Evolutionary conservation across 1,284 basidiomycete species (phyloP), one percentile per base, ranked within the genome.

Genomic region (Apiotrichum porosum): DNA sequence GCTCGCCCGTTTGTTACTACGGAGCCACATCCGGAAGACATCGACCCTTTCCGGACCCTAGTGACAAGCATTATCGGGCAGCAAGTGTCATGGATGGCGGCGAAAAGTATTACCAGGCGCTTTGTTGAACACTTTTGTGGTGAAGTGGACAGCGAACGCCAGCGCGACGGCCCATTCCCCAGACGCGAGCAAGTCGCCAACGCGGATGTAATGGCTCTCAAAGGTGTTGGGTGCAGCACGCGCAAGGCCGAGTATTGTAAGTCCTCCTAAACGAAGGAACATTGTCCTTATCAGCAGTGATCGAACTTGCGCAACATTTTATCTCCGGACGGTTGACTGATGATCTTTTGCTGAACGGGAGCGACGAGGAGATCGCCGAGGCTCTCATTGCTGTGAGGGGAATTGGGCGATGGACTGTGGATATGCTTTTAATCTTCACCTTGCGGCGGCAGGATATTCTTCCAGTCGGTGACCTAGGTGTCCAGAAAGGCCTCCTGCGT

Each of bases 61-160:
- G 79, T 80, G 28, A 81, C 79, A 2, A 83, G 81, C 28, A 87
- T 89, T 51, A 71, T 88, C 73, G 86, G 84, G 0, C 89, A 92
- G 71, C 90, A 97, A 71, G 91, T 97, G 34, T 89, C 86, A 0
- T 93, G 88, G 88, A 73, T 86, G 26, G 91, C 91, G 4, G 92
- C 92, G 0, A 78, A 85, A 32, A 83, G 87, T 5, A 90, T 95
- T 44, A 82, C 79, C n/a, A 84, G 89, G 69, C 83, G 80, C 49
- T 95, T 97, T 67, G 77, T 82, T 35, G 78, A 85, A 33, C 72
- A 88, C 15, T 92, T 82, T 66, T 81, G 87, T 56, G 81, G 81
- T 22, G 46, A 50, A 4, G 56, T n/a, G 4, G 38, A 37, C 1
- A 42, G 40, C 12, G 40, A 47, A 18, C 38, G 42, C n/a, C 35